phyloP scores from a whole-genome alignment of 192 early-diverging fungal genomes.

The Glomus cerebriforme region DNA sequence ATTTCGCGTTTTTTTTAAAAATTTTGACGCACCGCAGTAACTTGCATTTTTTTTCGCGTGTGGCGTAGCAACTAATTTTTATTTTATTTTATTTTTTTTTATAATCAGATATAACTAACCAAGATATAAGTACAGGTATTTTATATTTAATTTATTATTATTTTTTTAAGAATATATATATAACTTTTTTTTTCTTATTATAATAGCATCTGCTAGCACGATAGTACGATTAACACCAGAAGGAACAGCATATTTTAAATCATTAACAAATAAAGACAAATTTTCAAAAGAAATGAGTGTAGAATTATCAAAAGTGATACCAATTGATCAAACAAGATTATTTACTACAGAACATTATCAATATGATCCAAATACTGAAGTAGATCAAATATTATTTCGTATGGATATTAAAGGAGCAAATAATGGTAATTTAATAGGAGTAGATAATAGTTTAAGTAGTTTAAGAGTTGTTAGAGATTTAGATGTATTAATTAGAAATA shows the following conservation, averaged over 20 bases:
- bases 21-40: too few species aligned
- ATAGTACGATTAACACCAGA: not conserved
- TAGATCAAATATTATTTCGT: not conserved
- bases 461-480: not conserved
- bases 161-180: too few species aligned
- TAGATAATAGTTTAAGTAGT: not conserved
- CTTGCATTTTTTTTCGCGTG: not conserved
- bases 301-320: constrained; percentile 1
- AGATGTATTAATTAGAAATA: constrained; percentile 2
- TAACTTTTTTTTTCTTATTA: not conserved
- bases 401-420: not conserved
- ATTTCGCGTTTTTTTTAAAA: too few species aligned
- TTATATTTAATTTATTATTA: too few species aligned
- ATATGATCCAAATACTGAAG: not conserved
- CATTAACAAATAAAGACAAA: not conserved
- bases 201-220: not conserved
- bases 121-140: not conserved
- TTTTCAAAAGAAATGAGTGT: not conserved
- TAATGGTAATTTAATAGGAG: not conserved
- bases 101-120: not conserved
- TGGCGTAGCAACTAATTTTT: not conserved
- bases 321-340: not conserved
- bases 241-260: not conserved
- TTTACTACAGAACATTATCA: not conserved
- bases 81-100: too few species aligned